These are phyloP conservation scores for Suhomyces maxii DNA, from an alignment of 1,139 yeast genomes.

Conservation along the genomic window DNA sequence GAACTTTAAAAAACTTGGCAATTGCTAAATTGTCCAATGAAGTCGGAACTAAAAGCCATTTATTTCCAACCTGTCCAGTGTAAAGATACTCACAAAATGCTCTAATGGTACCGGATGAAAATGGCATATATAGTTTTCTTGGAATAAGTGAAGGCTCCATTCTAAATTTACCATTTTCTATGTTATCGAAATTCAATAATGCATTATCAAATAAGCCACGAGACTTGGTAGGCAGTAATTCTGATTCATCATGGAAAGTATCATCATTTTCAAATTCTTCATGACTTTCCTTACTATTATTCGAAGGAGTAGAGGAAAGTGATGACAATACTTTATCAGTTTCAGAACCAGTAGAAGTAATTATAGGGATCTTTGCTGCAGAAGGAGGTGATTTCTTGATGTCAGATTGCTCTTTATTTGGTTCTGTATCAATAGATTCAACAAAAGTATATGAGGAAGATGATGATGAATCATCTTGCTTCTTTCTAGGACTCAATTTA, in stretches of 20 bases:
- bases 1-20: conserved; percentile 65
- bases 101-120: conserved; percentile 56
- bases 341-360: conserved; percentile 11
- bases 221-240: not conserved
- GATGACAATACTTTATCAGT: conserved; percentile 12
- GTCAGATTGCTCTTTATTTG: not conserved
- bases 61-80: conserved; percentile 76
- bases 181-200: conserved; percentile 38
- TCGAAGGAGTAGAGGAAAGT: conserved; percentile 15
- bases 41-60: conserved; percentile 68
- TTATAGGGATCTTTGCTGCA: conserved; percentile 3
- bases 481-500: conserved; percentile 2
- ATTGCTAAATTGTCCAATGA: conserved; percentile 62
- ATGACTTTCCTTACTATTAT: conserved; percentile 12
- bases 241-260: not conserved
- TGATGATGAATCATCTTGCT: not conserved
- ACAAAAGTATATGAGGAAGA: not conserved
- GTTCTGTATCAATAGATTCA: conserved; percentile 1
- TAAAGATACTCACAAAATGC: conserved; percentile 73
- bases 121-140: conserved; percentile 66
- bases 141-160: conserved; percentile 67
- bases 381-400: not conserved
- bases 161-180: conserved; percentile 32
- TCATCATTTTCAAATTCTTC: conserved; percentile 10
- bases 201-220: conserved; percentile 27